Base-by-base conservation (phyloP, 2,329 filamentous ascomycete genomes). In the Macroventuria anomochaeta region DNA sequence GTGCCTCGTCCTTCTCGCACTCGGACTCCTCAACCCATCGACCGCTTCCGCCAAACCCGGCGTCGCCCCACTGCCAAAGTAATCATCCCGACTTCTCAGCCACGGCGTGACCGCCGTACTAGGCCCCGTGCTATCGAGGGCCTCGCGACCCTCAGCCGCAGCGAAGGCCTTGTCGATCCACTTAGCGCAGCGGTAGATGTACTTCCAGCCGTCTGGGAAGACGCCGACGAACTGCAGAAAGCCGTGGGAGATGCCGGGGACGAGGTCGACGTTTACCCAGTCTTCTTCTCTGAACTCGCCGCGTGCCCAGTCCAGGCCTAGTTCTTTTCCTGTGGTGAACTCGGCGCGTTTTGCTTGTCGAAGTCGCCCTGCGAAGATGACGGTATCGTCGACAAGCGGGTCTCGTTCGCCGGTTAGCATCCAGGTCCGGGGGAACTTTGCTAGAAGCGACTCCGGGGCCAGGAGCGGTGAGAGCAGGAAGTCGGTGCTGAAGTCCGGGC, bases 371-470 rank as follows among this genome's bases (percentile, higher is more conserved):
- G 95, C 93, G 68, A 99, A 97, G 57, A 99, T 93, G 40, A 97
- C 91, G 0, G 95, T 99, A 72, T 99, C 95, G 69, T 99, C 95
- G 0, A 97, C 95, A 0, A 99, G 79, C 0, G 95, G 95, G 70
- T 99, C 95, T 25, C 93, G 88, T 77, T 99, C 95, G 42, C 95
- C 95, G 0, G 95, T 97, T 46, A 97, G 79, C 66, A 99, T 92
- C 73, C 93, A 96, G 0, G 90, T 95, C 72, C 96, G 96, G 1
- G 95, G 95, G 63, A 99, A 97, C n/a, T 84, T 83, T 12, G 88
- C 85, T 0, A 99, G 83, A 0, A 97, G 80, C 0, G 85, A 81
- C 62, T 97, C 93, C 0, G 95, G 95, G 0, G 95, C 93, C 0
- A 97, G 83, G 1, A 97, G 87, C 0, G 95, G 95, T 0, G 90